Evolutionary conservation across 2,329 filamentous ascomycete species (phyloP), one percentile per base, ranked within the genome.

Genomic region (Neonectria ditissima): DNA sequence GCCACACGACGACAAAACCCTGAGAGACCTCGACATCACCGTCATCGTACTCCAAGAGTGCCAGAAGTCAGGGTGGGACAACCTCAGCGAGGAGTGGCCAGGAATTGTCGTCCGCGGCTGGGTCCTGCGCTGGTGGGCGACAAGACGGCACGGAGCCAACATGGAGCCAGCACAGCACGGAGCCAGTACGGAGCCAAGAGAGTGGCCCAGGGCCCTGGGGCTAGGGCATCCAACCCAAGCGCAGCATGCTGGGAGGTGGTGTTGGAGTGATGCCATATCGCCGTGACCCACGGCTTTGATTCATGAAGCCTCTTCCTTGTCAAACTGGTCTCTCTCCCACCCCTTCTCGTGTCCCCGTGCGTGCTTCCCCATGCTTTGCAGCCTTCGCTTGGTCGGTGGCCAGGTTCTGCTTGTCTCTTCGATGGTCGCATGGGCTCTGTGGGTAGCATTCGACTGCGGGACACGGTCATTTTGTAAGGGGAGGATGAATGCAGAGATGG

Each of bases 231-330:
- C 47, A 62, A 57, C 54, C 59, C 65, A 69, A 69, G 61, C 62
- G 56, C 60, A 64, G 61, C 54, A 67, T 69, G 63, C 63, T 57
- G 52, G 45, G 67, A 24, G 66, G 62, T 71, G 69, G 65, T 73
- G 62, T 69, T 69, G 69, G 59, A 68, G 68, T 73, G 71, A 73
- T 73, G 71, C 69, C 71, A 73, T 72, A 59, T 62, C 61, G 63
- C 65, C 45, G 51, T 45, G 56, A 59, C 63, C 57, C 56, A 64
- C 66, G 39, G 63, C 60, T 68, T 18, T 65, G 58, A 65, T 60
- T 64, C 55, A 57, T 51, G 34, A 39, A 57, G 52, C 30, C 48
- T 55, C 60, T 56, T 37, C 34, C 34, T 37, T 16, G 34, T 37
- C 34, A n/a, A 37, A 37, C 50, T 63, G 61, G 16, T 48, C 34